Conservation (phyloP, 1,284 basidiomycete species). For the Sparassis latifolia region DNA sequence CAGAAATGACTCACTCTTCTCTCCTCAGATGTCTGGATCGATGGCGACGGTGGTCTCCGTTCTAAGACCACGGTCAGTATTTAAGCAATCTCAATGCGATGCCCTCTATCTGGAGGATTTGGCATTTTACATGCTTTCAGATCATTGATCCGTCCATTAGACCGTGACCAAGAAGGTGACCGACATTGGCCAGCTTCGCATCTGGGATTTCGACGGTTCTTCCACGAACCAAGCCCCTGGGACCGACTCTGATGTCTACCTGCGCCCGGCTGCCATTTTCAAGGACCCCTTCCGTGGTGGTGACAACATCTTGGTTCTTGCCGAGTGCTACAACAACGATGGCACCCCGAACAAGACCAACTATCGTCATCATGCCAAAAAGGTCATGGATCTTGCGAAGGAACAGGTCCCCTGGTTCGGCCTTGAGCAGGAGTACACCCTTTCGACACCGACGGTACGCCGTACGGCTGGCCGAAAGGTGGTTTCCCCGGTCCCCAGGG, state of each 20-base stretch:
- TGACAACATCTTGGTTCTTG: conserved; percentile 95
- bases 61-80: conserved; percentile 83
- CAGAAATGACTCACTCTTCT: conserved; percentile 19
- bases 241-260: conserved; percentile 94
- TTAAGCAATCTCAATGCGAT: not conserved
- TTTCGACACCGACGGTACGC: conserved; percentile 92
- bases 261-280: conserved; percentile 96
- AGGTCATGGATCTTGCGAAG: conserved; percentile 89
- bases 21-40: conserved; percentile 86
- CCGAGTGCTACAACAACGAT: conserved; percentile 98
- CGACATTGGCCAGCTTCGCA: conserved; percentile 81
- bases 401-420: conserved; percentile 93
- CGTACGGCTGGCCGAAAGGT: conserved; percentile 96
- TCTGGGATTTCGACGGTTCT: conserved; percentile 99
- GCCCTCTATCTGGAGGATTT: not conserved
- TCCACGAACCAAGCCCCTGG: conserved; percentile 96
- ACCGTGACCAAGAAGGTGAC: conserved; percentile 82
- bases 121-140: not conserved
- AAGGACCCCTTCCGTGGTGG: conserved; percentile 99
- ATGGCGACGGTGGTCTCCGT: conserved; percentile 87
- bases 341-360: conserved; percentile 98
- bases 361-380: conserved; percentile 86
- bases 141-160: conserved; percentile 28
- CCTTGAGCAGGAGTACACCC: conserved; percentile 98
- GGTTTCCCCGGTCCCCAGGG: conserved; percentile 99